These are phyloP conservation scores for Gossypium mustelinum DNA, from an alignment of 345 rosid species.

Conservation along the genomic window DNA sequence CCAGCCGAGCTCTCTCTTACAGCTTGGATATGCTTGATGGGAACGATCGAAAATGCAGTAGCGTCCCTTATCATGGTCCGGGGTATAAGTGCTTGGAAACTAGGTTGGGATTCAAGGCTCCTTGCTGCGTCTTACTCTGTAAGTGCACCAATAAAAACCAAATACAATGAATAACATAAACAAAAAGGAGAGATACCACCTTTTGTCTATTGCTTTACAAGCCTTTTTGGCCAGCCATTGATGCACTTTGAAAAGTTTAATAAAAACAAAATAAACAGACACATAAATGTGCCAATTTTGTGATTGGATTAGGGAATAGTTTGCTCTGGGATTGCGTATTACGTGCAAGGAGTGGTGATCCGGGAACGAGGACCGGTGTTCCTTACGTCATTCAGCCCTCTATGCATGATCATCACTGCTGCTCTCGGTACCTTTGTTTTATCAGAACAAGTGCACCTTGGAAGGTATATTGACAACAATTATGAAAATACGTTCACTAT, in stretches of 20 bases:
- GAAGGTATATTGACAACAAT: slow-evolving; percentile 49
- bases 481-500: neutral
- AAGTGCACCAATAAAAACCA: slow-evolving; percentile 17
- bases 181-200: too few species aligned
- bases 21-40: slow-evolving; percentile 69
- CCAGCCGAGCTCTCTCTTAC: slow-evolving; percentile 88
- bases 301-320: slow-evolving; percentile 56
- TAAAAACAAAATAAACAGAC: neutral
- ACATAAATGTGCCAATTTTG: too few species aligned
- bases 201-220: neutral
- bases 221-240: neutral
- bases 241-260: neutral
- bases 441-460: slow-evolving; percentile 69
- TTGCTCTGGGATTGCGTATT: slow-evolving; percentile 88
- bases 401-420: slow-evolving; percentile 83
- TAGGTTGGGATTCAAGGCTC: slow-evolving; percentile 73
- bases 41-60: slow-evolving; percentile 56
- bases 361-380: slow-evolving; percentile 83
- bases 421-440: slow-evolving; percentile 61
- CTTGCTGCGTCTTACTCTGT: slow-evolving; percentile 81
- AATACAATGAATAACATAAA: too few species aligned
- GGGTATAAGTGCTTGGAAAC: slow-evolving; percentile 66
- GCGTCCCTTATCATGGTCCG: slow-evolving; percentile 68
- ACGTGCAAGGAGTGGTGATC: slow-evolving; percentile 71
- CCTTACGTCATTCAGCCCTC: slow-evolving; percentile 78